These are phyloP conservation scores for Scheffersomyces parashehatae DNA, from an alignment of 1,139 yeast species.

Conservation along the genomic window DNA sequence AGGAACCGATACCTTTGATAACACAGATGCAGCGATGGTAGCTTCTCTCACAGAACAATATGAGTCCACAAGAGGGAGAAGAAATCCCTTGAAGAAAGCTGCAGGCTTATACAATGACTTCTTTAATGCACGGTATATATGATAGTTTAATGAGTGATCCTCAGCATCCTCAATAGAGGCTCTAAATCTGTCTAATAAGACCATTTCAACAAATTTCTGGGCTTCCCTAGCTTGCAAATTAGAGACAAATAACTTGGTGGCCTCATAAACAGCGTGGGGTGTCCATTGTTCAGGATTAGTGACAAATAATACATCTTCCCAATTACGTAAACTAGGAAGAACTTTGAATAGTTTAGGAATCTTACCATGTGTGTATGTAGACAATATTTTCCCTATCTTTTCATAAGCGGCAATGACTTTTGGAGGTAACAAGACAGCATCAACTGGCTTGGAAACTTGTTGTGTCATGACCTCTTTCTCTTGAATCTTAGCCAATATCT, in stretches of 20 bases:
- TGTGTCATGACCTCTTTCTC: constrained; percentile 56
- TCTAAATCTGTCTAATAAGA: constrained; percentile 83
- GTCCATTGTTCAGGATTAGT: constrained; percentile 95
- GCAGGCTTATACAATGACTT: constrained; percentile 95
- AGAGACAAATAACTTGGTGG: constrained; percentile 90
- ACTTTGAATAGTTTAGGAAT: constrained; percentile 94
- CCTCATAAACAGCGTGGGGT: constrained; percentile 94
- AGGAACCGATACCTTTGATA: constrained; percentile 88
- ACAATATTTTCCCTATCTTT: constrained; percentile 82
- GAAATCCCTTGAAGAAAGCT: constrained; percentile 94
- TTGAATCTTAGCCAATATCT: constrained; percentile 83
- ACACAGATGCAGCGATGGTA: constrained; percentile 89
- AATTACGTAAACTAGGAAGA: constrained; percentile 84
- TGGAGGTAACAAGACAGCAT: constrained; percentile 82
- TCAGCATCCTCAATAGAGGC: constrained; percentile 78
- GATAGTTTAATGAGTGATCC: constrained; percentile 75
- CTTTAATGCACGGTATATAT: constrained; percentile 85
- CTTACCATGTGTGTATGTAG: constrained; percentile 95
- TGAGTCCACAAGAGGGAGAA: constrained; percentile 83
- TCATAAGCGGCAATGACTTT: constrained; percentile 94
- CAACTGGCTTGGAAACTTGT: constrained; percentile 40
- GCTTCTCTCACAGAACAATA: constrained; percentile 92
- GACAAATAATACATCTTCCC: constrained; percentile 94
- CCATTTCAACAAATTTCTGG: constrained; percentile 74
- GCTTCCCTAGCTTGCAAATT: constrained; percentile 86